phyloP scores from a whole-genome alignment of 768 basidiomycete species.

The Hortiboletus flavorubellus region DNA sequence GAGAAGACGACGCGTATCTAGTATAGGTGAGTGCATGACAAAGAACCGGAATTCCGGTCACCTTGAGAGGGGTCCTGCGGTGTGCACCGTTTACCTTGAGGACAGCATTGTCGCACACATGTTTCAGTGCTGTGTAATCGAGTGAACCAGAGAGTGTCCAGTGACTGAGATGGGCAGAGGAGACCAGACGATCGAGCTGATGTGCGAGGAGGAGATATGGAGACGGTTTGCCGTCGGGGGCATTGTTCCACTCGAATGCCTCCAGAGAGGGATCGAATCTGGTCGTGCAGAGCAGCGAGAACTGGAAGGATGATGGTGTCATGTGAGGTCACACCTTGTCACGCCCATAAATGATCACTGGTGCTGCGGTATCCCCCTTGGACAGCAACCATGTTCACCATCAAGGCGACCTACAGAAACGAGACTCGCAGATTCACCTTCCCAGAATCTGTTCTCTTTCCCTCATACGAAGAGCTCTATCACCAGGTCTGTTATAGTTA shows the following conservation, averaged over 20 bases:
- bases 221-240: slow-evolving; percentile 45
- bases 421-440: slow-evolving; percentile 72
- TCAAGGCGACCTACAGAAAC: slow-evolving; percentile 72
- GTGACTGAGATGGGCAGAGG: slow-evolving; percentile 47
- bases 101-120: slow-evolving; percentile 46
- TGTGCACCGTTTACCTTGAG: slow-evolving; percentile 15
- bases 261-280: slow-evolving; percentile 55
- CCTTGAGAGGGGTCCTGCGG: slow-evolving; percentile 22
- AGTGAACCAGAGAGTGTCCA: slow-evolving; percentile 43
- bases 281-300: slow-evolving; percentile 48
- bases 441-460: slow-evolving; percentile 48
- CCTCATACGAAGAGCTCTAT: slow-evolving; percentile 58
- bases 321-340: slow-evolving; percentile 18
- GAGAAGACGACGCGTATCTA: slow-evolving; percentile 55
- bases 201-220: slow-evolving; percentile 59
- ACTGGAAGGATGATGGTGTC: slow-evolving; percentile 1
- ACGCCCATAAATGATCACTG: slow-evolving; percentile 18
- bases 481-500: slow-evolving; percentile 50
- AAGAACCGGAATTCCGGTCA: background rate
- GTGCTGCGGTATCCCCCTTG: slow-evolving; percentile 21
- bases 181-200: slow-evolving; percentile 57
- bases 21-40: background rate
- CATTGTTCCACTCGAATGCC: slow-evolving; percentile 54
- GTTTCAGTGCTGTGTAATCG: slow-evolving; percentile 39
- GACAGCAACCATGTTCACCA: slow-evolving; percentile 56